These are phyloP conservation scores for Dryas alaskensis DNA, from an alignment of 306 rosid genomes.

Conservation along the genomic window DNA sequence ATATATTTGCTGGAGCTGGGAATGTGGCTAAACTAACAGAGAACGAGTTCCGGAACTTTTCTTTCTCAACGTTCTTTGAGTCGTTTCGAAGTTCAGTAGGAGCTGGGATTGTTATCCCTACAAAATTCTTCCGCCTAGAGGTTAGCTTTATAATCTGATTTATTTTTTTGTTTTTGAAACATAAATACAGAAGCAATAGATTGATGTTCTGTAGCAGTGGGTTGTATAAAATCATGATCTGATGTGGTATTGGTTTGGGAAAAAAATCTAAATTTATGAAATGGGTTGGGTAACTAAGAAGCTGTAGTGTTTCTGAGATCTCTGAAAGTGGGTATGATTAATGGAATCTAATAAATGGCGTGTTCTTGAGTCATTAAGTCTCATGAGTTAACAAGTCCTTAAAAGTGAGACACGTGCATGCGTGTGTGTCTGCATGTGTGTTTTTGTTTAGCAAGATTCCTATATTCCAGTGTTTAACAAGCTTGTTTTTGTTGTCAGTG, in stretches of 20 bases:
- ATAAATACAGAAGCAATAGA: not conserved
- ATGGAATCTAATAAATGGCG: not conserved
- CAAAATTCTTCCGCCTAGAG: conserved; percentile 86
- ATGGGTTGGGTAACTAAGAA: not conserved
- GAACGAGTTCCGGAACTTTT: conserved; percentile 62
- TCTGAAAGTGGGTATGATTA: not conserved
- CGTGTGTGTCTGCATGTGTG: not conserved
- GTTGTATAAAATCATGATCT: no score
- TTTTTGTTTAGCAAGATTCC: conserved; percentile 10
- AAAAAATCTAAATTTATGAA: not conserved
- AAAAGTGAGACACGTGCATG: not conserved
- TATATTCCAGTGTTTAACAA: conserved; percentile 13
- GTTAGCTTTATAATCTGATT: conserved; percentile 44
- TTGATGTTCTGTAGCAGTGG: not conserved
- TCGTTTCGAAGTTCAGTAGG: conserved; percentile 84
- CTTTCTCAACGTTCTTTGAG: conserved; percentile 59
- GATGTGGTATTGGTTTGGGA: not conserved
- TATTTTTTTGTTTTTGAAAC: not conserved
- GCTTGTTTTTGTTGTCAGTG: conserved; percentile 53
- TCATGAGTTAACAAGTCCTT: not conserved
- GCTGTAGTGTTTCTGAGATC: not conserved
- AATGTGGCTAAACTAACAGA: conserved; percentile 79
- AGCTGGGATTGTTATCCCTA: conserved; percentile 85
- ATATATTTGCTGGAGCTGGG: conserved; percentile 90
- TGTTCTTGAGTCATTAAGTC: not conserved